Conservation (phyloP, 2,329 filamentous ascomycete species). For the Cordyceps fumosorosea region DNA sequence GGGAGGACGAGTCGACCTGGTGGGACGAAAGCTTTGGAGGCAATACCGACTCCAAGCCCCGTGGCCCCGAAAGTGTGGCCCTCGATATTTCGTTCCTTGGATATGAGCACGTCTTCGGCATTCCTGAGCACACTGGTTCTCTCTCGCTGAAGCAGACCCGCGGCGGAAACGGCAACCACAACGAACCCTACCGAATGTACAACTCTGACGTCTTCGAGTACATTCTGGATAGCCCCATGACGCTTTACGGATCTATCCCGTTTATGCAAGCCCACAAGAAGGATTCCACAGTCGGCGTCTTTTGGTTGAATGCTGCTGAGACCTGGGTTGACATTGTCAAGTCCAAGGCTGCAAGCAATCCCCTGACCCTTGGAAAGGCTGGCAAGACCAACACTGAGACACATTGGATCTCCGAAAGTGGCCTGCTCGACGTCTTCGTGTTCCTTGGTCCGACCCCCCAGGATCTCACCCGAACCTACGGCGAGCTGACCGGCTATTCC, state of each 20-base stretch:
- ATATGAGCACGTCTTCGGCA: conserved; percentile 88
- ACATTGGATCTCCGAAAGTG: conserved; percentile 94
- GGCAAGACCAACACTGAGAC: conserved; percentile 74
- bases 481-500: conserved; percentile 85
- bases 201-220: conserved; percentile 98
- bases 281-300: conserved; percentile 87
- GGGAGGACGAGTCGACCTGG: conserved; percentile 82
- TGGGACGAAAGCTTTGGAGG: conserved; percentile 97
- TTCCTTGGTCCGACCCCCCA: conserved; percentile 84
- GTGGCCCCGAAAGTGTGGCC: conserved; percentile 84
- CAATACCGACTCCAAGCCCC: conserved; percentile 92
- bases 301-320: conserved; percentile 96
- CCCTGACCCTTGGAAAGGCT: conserved; percentile 64
- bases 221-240: conserved; percentile 95
- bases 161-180: conserved; percentile 77
- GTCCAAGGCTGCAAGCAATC: conserved; percentile 64
- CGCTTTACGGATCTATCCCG: conserved; percentile 91
- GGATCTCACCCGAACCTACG: conserved; percentile 75
- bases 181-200: conserved; percentile 88
- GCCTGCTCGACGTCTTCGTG: conserved; percentile 85
- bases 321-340: conserved; percentile 97
- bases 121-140: conserved; percentile 86
- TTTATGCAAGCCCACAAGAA: conserved; percentile 97
- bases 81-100: conserved; percentile 88
- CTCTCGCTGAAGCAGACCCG: conserved; percentile 85